These are phyloP conservation scores for Neurospora sp. DNA, from an alignment of 495 filamentous ascomycete genomes.

Conservation along the genomic window DNA sequence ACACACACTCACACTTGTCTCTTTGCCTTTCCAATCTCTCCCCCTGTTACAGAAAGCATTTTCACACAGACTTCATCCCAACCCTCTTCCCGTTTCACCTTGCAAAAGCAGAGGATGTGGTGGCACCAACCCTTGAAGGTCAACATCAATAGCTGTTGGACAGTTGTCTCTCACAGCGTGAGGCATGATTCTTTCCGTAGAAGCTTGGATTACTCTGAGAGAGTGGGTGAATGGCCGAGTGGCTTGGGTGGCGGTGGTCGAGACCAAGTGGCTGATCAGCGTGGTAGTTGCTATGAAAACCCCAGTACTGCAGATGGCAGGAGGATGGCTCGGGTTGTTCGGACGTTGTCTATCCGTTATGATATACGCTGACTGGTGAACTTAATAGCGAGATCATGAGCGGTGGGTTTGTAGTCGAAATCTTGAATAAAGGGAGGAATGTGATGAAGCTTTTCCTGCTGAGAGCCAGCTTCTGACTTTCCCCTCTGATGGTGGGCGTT, in stretches of 20 bases:
- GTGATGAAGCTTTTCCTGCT: background rate
- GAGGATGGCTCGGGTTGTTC: background rate
- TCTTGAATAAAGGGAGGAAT: background rate
- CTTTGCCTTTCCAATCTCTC: background rate
- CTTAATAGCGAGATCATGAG: background rate
- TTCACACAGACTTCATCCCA: background rate
- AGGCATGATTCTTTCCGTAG: conserved; percentile 7
- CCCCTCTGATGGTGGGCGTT: background rate
- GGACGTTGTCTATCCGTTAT: background rate
- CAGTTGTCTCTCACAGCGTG: conserved; percentile 6
- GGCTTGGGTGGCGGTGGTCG: background rate
- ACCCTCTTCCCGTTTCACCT: background rate
- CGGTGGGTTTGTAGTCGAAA: background rate
- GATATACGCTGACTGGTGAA: background rate
- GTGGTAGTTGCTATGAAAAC: background rate
- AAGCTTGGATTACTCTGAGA: background rate
- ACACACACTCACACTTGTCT: background rate
- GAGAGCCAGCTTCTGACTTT: background rate
- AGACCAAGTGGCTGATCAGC: background rate
- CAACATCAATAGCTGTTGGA: background rate
- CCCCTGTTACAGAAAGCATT: background rate
- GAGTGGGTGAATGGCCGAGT: background rate
- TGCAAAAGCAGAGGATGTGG: background rate
- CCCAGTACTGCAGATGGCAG: background rate
- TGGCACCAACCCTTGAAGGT: conserved; percentile 8